A percentile compares a stretch with the other conserved stretches of the same genome.
Conservation (phyloP, 2,329 filamentous ascomycete species). For the Ascomycota sp. region DNA sequence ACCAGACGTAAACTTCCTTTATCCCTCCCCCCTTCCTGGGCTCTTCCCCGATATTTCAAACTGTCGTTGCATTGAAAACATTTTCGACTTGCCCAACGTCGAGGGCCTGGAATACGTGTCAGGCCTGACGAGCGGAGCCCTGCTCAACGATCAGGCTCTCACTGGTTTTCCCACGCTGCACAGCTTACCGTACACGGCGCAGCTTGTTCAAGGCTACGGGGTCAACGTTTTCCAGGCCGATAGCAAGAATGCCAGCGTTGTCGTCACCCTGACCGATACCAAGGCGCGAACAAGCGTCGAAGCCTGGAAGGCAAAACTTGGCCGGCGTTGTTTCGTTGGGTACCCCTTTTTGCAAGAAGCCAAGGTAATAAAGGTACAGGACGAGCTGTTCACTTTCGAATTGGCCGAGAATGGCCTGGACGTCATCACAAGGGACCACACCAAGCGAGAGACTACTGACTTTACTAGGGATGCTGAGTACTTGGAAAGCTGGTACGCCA, state of each 20-base stretch:
- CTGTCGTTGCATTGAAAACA: constrained; percentile 86
- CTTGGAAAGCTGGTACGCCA: constrained; percentile 75
- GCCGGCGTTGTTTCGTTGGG: constrained; percentile 69
- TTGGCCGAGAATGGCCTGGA: constrained; percentile 42
- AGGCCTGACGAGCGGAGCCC: constrained; percentile 63
- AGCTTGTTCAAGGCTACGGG: constrained; percentile 49
- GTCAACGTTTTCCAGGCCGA: constrained; percentile 91
- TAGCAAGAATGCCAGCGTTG: constrained; percentile 88
- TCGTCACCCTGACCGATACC: constrained; percentile 60
- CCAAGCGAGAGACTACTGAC: constrained; percentile 51
- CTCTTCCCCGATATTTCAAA: constrained; percentile 73
- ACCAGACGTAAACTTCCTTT: constrained; percentile 52
- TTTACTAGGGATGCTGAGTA: constrained; percentile 66
- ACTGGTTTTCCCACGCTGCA: constrained; percentile 85
- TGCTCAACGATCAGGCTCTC: constrained; percentile 60
- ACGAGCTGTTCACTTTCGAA: constrained; percentile 79
- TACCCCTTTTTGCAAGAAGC: constrained; percentile 93
- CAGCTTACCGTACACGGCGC: constrained; percentile 61
- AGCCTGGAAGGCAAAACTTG: constrained; percentile 56
- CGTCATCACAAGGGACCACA: constrained; percentile 47
- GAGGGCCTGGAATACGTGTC: constrained; percentile 72
- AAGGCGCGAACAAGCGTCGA: constrained; percentile 48
- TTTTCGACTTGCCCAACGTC: constrained; percentile 80
- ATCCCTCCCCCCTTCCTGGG: constrained; percentile 69
- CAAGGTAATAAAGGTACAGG: constrained; percentile 68